Percentiles rank a stretch among this genome's conserved stretches.
Evolutionary conservation across 352 stramenopile genomes (phyloP).

Genomic region (Globisporangium recalcitrans): DNA sequence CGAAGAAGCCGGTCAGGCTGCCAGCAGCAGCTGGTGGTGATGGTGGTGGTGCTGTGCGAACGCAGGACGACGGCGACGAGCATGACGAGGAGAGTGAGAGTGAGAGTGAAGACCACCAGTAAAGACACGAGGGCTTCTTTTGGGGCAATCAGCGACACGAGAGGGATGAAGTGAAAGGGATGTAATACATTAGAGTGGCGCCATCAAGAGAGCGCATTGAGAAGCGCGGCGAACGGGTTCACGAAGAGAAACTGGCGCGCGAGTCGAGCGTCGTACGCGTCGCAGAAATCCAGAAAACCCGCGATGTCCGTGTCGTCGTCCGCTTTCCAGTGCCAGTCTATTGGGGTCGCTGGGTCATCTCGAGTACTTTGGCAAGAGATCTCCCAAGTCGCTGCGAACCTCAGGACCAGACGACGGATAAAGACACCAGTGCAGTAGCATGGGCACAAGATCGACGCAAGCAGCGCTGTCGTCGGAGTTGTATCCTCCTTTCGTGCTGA

Average conservation of each 20-base stretch:
- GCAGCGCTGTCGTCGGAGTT: not conserved
- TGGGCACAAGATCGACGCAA: conserved; percentile 17
- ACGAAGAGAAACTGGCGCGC: conserved; percentile 29
- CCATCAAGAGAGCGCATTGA: not conserved
- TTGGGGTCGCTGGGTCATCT: conserved; percentile 20
- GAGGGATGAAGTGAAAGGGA: not conserved
- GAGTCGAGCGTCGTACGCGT: conserved; percentile 24
- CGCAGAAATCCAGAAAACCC: conserved; percentile 31
- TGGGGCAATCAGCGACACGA: no score
- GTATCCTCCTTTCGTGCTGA: conserved; percentile 10
- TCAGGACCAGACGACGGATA: conserved; percentile 24
- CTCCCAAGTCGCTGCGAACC: conserved; percentile 27
- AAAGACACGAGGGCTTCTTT: not conserved
- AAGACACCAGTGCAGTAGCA: conserved; percentile 38
- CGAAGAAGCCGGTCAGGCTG: not conserved
- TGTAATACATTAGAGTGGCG: not conserved
- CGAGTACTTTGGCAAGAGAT: conserved; percentile 32
- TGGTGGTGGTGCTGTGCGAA: not conserved
- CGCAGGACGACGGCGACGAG: not conserved
- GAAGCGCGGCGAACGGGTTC: conserved; percentile 35
- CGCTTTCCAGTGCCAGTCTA: not conserved
- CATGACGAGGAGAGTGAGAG: not conserved
- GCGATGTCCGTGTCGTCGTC: not conserved
- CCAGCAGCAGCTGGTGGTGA: not conserved
- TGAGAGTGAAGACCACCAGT: not conserved